Percentiles rank a stretch among this genome's conserved stretches.
Conservation (phyloP, 2,329 filamentous ascomycete species). For the Curvularia lunata region DNA sequence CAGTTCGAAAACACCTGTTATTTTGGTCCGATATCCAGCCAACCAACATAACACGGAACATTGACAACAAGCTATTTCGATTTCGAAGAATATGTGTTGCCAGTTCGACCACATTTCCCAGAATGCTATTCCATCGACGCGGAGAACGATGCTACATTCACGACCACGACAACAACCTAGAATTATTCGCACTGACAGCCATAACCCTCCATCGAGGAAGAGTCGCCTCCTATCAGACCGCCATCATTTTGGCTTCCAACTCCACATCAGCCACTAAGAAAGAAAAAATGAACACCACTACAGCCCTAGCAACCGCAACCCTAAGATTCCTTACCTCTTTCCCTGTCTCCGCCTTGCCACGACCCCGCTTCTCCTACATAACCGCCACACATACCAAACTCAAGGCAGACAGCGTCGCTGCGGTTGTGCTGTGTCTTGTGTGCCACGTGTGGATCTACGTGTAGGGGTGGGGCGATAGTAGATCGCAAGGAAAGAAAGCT, state of each 20-base stretch:
- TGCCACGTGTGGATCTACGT: slow-evolving; percentile 12
- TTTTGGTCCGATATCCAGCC: background rate
- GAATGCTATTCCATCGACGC: background rate
- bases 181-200: background rate
- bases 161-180: background rate
- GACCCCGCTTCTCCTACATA: slow-evolving; percentile 15
- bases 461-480: slow-evolving; percentile 10
- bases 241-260: background rate
- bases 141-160: background rate
- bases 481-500: background rate
- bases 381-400: slow-evolving; percentile 24
- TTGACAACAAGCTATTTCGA: background rate
- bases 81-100: background rate
- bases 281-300: slow-evolving; percentile 1
- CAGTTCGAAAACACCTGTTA: background rate
- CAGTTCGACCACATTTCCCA: background rate
- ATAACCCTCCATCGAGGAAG: background rate
- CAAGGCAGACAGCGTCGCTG: slow-evolving; percentile 25
- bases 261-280: background rate
- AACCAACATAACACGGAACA: background rate
- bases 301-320: background rate
- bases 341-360: background rate
- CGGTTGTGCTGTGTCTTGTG: slow-evolving; percentile 15
- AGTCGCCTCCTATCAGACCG: background rate
- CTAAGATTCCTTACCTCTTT: background rate